Percentiles rank a stretch among this genome's conserved stretches.
These are phyloP conservation scores for Astraeus odoratus DNA, from an alignment of 768 basidiomycete species.

Conservation along the genomic window DNA sequence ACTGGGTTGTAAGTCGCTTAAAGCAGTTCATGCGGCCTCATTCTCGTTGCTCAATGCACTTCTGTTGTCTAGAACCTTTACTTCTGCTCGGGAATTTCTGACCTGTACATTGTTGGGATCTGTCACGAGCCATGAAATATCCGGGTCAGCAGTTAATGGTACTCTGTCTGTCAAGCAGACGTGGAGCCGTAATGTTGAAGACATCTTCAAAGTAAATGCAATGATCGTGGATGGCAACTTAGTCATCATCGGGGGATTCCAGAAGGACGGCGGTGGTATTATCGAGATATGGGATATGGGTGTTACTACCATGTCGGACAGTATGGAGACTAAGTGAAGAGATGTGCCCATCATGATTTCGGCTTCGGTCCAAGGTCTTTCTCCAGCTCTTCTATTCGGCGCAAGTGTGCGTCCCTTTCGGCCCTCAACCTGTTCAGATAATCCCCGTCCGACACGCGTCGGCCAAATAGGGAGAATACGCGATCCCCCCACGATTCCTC, in stretches of 20 bases:
- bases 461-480: constrained; percentile 27
- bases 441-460: constrained; percentile 62
- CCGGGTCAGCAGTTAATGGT: constrained; percentile 31
- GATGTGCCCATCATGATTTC: constrained; percentile 2
- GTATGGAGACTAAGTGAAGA: background rate
- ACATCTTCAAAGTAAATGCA: constrained; percentile 59
- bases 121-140: constrained; percentile 43
- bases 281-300: constrained; percentile 50
- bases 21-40: background rate
- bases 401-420: constrained; percentile 47
- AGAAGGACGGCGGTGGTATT: constrained; percentile 47
- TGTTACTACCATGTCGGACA: background rate
- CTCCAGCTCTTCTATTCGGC: constrained; percentile 55
- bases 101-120: constrained; percentile 58
- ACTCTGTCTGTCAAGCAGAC: constrained; percentile 35
- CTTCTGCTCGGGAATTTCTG: constrained; percentile 37
- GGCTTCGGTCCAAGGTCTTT: constrained; percentile 17
- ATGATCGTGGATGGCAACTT: constrained; percentile 41
- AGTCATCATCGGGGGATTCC: constrained; percentile 58
- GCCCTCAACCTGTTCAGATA: constrained; percentile 55
- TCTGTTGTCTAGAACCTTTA: constrained; percentile 39
- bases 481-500: constrained; percentile 28
- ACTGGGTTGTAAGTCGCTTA: constrained; percentile 51
- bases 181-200: constrained; percentile 40
- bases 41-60: too few relatives aligned